These are phyloP conservation scores for Entomortierella beljakovae DNA, from an alignment of 192 early-diverging fungal genomes.

Conservation along the genomic window DNA sequence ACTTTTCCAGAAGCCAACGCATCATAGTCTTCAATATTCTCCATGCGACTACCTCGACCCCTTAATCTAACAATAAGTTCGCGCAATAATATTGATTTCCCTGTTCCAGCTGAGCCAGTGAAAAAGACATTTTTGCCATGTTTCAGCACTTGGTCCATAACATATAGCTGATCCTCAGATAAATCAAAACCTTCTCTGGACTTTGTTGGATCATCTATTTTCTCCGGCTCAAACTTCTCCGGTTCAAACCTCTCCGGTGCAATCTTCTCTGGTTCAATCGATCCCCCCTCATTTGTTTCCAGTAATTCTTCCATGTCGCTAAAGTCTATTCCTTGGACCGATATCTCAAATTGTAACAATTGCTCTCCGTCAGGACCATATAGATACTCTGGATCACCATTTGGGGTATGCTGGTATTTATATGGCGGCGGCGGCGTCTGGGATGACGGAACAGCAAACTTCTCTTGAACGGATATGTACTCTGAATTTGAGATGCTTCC, in stretches of 20 bases:
- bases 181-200: constrained; percentile 12
- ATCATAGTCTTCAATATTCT: constrained; percentile 19
- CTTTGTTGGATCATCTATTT: neutral
- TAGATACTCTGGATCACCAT: neutral
- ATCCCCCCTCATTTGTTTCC: too few species aligned
- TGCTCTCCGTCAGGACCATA: neutral
- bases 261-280: too few species aligned
- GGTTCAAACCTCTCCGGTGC: too few species aligned
- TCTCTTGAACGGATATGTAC: too few species aligned
- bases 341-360: neutral
- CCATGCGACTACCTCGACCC: constrained; percentile 9
- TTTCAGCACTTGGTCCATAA: constrained; percentile 51
- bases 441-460: too few species aligned
- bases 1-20: constrained; percentile 19
- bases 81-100: constrained; percentile 48
- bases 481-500: neutral
- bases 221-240: too few species aligned
- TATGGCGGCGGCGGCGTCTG: too few species aligned
- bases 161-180: constrained; percentile 29
- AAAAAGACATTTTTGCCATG: constrained; percentile 62
- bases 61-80: constrained; percentile 54
- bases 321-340: neutral
- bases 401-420: neutral
- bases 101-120: constrained; percentile 69
- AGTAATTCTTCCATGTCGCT: neutral